Evolutionary conservation across 2,329 filamentous ascomycete species (phyloP).

Genomic region (Sclerotinia minor): DNA sequence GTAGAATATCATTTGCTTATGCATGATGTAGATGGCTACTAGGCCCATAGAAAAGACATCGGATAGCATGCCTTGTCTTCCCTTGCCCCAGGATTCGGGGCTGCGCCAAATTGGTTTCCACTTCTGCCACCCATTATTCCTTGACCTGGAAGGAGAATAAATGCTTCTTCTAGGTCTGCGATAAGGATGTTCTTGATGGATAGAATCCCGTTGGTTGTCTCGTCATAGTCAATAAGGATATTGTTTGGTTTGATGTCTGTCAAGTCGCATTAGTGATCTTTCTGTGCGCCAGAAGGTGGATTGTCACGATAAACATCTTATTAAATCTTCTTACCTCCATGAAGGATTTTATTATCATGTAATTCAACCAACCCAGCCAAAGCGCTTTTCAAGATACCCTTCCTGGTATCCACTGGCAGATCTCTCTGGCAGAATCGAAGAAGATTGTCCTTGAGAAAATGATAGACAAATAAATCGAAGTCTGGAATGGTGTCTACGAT

Average conservation of each 20-base stretch:
- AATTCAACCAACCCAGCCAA: slow-evolving; percentile 45
- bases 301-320: not conserved
- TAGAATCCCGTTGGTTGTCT: not conserved
- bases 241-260: slow-evolving; percentile 49
- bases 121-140: slow-evolving; percentile 39
- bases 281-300: not conserved
- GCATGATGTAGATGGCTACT: slow-evolving; percentile 49
- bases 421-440: slow-evolving; percentile 6
- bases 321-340: slow-evolving; percentile 38
- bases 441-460: slow-evolving; percentile 14
- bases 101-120: slow-evolving; percentile 50
- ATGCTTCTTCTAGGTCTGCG: slow-evolving; percentile 2
- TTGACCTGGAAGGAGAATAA: not conserved
- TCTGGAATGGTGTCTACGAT: not conserved
- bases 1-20: slow-evolving; percentile 46
- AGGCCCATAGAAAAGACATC: slow-evolving; percentile 49
- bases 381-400: slow-evolving; percentile 47
- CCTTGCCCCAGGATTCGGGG: slow-evolving; percentile 48
- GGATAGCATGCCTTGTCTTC: slow-evolving; percentile 44
- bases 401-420: slow-evolving; percentile 32
- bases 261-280: too few species aligned
- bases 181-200: not conserved
- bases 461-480: not conserved
- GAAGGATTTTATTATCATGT: slow-evolving; percentile 45
- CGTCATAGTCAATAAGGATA: slow-evolving; percentile 46